These are phyloP conservation scores for Corchorus olitorius DNA, from an alignment of 345 rosid species.

Conservation along the genomic window DNA sequence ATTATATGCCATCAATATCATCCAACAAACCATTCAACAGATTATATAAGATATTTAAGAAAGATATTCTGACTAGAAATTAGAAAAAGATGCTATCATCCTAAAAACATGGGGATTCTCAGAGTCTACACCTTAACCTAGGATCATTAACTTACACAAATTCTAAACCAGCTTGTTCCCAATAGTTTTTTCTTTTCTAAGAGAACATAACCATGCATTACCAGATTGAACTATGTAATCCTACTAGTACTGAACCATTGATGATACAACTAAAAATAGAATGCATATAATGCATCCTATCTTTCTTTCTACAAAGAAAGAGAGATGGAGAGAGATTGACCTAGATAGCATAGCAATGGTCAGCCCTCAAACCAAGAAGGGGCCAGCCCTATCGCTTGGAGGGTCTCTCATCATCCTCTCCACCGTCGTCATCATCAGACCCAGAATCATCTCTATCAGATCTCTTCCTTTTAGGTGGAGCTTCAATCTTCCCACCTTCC, in stretches of 20 bases:
- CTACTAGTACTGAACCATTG: slow-evolving; percentile 26
- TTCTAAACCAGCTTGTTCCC: slow-evolving; percentile 22
- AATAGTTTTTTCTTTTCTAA: slow-evolving; percentile 11
- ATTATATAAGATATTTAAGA: background rate
- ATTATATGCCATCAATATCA: background rate
- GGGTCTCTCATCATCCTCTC: slow-evolving; percentile 83
- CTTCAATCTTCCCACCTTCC: slow-evolving; percentile 60
- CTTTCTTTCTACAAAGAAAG: slow-evolving; percentile 36
- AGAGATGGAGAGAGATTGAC: slow-evolving; percentile 45
- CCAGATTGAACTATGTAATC: slow-evolving; percentile 21
- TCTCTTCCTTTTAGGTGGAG: slow-evolving; percentile 76
- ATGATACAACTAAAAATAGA: slow-evolving; percentile 31
- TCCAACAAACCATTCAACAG: slow-evolving; percentile 15
- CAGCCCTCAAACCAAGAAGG: slow-evolving; percentile 30
- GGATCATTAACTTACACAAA: slow-evolving; percentile 29
- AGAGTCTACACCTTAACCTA: slow-evolving; percentile 24
- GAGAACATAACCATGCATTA: slow-evolving; percentile 29
- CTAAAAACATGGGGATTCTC: background rate
- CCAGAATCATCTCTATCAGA: slow-evolving; percentile 45
- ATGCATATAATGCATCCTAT: slow-evolving; percentile 30
- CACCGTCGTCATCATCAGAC: slow-evolving; percentile 58
- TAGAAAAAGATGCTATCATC: slow-evolving; percentile 5
- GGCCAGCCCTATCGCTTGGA: slow-evolving; percentile 71
- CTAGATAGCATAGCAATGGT: slow-evolving; percentile 29
- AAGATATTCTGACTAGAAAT: background rate